A percentile compares a stretch with the other conserved stretches of the same genome.
phyloP scores from a whole-genome alignment of 2,329 filamentous ascomycete genomes.

The Aspergillus pseudoglaucus region DNA sequence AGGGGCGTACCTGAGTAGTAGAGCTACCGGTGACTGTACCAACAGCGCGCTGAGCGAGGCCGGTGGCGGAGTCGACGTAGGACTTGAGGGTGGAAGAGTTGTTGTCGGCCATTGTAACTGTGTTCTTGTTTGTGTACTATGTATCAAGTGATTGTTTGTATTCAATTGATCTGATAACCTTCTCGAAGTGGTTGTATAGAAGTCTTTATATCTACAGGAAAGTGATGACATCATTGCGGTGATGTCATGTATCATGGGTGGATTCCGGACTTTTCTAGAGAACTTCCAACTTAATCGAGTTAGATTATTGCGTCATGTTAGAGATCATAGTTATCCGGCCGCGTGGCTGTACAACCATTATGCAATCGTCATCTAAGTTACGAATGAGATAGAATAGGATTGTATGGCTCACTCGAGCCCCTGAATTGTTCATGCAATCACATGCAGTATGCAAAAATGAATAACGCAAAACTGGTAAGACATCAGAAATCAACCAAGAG shows the following conservation, averaged over 20 bases:
- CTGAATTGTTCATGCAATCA: no score
- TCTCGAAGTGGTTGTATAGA: neutral
- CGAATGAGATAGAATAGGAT: no score
- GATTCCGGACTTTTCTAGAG: no score
- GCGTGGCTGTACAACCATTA: no score
- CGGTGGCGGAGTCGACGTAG: constrained; percentile 65
- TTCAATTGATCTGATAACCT: neutral
- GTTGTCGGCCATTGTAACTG: constrained; percentile 21
- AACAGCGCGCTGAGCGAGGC: constrained; percentile 64
- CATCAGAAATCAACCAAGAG: no score
- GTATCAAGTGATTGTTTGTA: neutral
- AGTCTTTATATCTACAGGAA: neutral
- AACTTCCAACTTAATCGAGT: neutral
- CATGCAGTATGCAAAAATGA: no score
- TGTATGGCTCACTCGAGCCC: no score
- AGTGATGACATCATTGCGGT: neutral
- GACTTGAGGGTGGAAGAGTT: constrained; percentile 71
- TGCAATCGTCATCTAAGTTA: neutral
- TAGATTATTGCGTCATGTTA: neutral
- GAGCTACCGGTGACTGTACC: constrained; percentile 68
- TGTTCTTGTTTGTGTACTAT: constrained; percentile 1
- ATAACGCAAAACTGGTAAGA: no score
- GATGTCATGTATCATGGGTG: neutral
- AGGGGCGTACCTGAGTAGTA: constrained; percentile 52
- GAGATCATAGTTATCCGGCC: no score